Conservation (phyloP, 1,284 basidiomycete genomes). For the Heterobasidion occidentale region DNA sequence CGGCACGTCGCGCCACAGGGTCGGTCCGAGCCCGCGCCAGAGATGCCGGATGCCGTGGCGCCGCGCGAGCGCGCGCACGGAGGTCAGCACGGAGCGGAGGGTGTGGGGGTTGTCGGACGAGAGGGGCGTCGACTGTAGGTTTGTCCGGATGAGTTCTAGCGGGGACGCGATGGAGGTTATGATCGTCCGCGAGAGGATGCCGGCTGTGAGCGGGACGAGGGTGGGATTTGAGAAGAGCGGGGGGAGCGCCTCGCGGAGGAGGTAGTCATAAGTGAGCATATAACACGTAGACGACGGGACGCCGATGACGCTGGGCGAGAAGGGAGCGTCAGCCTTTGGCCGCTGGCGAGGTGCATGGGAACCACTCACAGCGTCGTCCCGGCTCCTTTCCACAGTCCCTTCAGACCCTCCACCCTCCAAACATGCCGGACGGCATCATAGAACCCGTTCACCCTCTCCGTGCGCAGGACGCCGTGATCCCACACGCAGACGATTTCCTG, state of each 20-base stretch:
- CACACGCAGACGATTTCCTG: slow-evolving; percentile 71
- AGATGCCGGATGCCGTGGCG: slow-evolving; percentile 64
- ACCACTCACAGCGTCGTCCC: slow-evolving; percentile 76
- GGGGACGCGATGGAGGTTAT: slow-evolving; percentile 83
- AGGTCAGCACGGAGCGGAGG: slow-evolving; percentile 56
- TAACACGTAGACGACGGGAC: slow-evolving; percentile 92
- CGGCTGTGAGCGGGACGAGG: slow-evolving; percentile 74
- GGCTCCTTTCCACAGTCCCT: slow-evolving; percentile 85
- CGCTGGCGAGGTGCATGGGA: slow-evolving; percentile 2
- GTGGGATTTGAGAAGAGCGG: slow-evolving; percentile 47
- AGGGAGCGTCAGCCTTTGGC: not conserved
- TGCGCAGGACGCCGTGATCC: slow-evolving; percentile 61
- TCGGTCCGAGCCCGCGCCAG: slow-evolving; percentile 88
- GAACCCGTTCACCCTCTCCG: slow-evolving; percentile 74
- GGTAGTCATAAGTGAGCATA: slow-evolving; percentile 94
- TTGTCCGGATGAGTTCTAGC: slow-evolving; percentile 89
- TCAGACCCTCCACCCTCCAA: slow-evolving; percentile 66
- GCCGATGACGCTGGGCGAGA: slow-evolving; percentile 64
- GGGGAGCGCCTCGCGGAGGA: slow-evolving; percentile 60
- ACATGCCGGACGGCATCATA: slow-evolving; percentile 77
- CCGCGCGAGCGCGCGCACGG: slow-evolving; percentile 55
- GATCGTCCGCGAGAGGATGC: slow-evolving; percentile 74
- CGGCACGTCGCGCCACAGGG: slow-evolving; percentile 95
- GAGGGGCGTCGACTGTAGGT: slow-evolving; percentile 81
- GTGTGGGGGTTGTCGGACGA: slow-evolving; percentile 66